Evolutionary conservation across 1,139 yeast species (phyloP), one percentile per base, ranked within the genome.

Genomic region (Protomyces inundatus): DNA sequence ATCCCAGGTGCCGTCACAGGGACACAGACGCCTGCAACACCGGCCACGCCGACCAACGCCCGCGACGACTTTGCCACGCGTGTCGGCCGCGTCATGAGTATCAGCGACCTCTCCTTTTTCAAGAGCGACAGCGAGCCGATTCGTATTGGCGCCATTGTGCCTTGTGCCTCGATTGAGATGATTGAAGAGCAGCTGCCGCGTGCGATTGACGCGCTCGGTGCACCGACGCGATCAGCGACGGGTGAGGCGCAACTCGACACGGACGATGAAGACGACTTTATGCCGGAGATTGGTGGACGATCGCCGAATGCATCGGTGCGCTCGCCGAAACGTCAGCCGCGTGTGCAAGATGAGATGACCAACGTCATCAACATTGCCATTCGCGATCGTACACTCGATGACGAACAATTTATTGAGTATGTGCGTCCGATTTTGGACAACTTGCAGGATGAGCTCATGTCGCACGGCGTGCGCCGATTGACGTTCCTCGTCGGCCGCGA

Each of bases 141-240:
- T 68, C 86, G 98, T 80, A 83, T 88, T 59, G 99, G 99, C 81
- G 82, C 90, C 65, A 82, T 93, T 71, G 86, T 88, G 67, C 88
- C 98, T 64, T 85, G 89, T 66, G 81, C 82, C 66, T 95, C 90
- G 72, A 77, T 91, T 68, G 97, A 91, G 72, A 98, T 93, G 69
- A 84, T 88, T 64, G 98, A 91, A 69, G 97, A 90, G 61, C 83
- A 86, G 73, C 78, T 93, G 67, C 71, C 82, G 60, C 85, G 88
- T 69, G 97, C 95, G 58, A 80, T 93, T 71, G 93, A 87, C 69
- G 80, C 81, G 65, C 79, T 80, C 53, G 80, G 81, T 23, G 76
- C 74, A 67, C 80, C 81, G 64, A 76, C 79, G 70, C 77, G 82
- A 73, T 74, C 82, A 10, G 48, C 62, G 57, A 40, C 59, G 71